A percentile compares a stretch with the other conserved stretches of the same genome.
These are phyloP conservation scores for Sordaria brevicollis DNA, from an alignment of 495 filamentous ascomycete species.

Conservation along the genomic window DNA sequence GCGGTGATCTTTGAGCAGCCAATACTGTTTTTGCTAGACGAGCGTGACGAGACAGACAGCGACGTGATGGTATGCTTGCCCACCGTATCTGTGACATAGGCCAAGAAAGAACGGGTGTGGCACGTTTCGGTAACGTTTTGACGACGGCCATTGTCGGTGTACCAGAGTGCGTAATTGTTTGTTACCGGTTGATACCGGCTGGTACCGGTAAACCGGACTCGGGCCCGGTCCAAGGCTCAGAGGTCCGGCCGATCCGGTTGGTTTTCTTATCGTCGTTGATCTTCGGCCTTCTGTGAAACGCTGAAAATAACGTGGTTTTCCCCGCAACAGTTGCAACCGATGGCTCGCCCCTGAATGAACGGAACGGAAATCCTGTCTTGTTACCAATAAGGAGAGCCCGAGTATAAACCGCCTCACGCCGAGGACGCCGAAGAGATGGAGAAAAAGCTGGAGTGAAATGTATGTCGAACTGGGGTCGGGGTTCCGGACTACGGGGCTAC, in stretches of 20 bases:
- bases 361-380: neutral
- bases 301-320: neutral
- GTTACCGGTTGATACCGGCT: neutral
- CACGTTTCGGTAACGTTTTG: neutral
- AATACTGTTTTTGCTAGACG: neutral
- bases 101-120: neutral
- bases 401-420: neutral
- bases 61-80: neutral
- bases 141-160: neutral
- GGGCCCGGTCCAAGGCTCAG: neutral
- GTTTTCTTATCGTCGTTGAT: neutral
- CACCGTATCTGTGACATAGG: neutral
- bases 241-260: neutral
- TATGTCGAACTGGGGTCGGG: neutral
- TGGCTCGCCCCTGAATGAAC: neutral
- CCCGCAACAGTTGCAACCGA: neutral
- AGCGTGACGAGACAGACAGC: neutral
- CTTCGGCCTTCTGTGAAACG: neutral
- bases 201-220: neutral
- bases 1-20: neutral
- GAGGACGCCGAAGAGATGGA: neutral
- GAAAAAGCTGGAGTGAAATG: neutral
- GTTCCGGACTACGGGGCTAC: neutral
- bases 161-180: neutral
- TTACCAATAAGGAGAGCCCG: neutral